Evolutionary conservation across 441 rosid genomes (phyloP), one percentile per base, ranked within the genome.

Genomic region (Metrosideros polymorpha): DNA sequence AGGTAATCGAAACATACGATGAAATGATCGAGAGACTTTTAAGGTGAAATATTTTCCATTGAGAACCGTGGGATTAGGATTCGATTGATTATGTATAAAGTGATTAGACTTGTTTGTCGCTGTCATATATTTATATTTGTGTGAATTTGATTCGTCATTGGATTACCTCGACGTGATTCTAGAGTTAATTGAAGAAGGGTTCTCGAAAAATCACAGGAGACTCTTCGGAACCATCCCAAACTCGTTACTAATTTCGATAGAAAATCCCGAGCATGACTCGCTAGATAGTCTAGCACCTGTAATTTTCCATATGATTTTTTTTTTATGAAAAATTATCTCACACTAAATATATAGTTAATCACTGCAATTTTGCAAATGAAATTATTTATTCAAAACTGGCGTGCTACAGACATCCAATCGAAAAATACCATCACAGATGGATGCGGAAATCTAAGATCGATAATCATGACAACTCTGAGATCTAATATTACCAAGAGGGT

Each of bases 141-240:
- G 47, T 71, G 47, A 1, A 71, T 39, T 71, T 0, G 8, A 39
- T 22, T 22, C 5, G 14, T 71, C 6, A 22, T 22, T 22, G n/a
- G 47, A 35, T 39, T 7, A 29, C 32, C 18, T 29, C 22, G 22
- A 61, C 2, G 2, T 15, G 39, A 61, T 30, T 61, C 6, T 15
- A 0, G 15, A 22, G 10, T 15, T 7, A 4, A 9, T 19, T 5
- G 25, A 27, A 66, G 1, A 10, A 22, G 22, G 9, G 12, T 71
- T 22, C 0, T 22, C 3, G 0, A 12, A 6, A 71, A 27, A 71
- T 12, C 47, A 3, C 0, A 2, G 2, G 27, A 39, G 9, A 22
- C n/a, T 53, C 56, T n/a, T n/a, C n/a, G n/a, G n/a, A n/a, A n/a
- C n/a, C n/a, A n/a, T n/a, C n/a, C n/a, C n/a, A n/a, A n/a, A n/a